Conservation (phyloP, 192 early-diverging fungal genomes). For the Coemansia sp. region DNA sequence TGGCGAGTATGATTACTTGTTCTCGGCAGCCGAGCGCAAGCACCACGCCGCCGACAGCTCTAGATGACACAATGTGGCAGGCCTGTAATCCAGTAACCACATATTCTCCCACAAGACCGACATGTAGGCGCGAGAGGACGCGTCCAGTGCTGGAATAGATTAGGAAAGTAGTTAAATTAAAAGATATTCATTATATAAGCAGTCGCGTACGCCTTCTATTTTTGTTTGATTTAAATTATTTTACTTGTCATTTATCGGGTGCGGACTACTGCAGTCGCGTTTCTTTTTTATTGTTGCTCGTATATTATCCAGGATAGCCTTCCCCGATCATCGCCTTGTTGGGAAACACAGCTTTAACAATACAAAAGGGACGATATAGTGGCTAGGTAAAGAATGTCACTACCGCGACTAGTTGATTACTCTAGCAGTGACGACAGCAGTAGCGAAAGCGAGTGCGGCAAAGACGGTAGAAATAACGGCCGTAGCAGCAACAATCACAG, state of each 20-base stretch:
- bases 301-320: not conserved
- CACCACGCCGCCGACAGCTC: conserved; percentile 21
- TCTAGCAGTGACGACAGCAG: conserved; percentile 43
- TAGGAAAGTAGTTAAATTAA: conserved; percentile 4
- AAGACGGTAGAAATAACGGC: conserved; percentile 8
- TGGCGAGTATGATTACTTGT: conserved; percentile 76
- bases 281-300: not conserved
- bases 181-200: not conserved
- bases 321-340: not conserved
- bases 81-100: not conserved
- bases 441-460: conserved; percentile 13
- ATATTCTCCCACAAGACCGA: conserved; percentile 1
- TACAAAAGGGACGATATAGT: not conserved
- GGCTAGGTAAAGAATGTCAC: conserved; percentile 13
- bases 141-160: not conserved
- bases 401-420: conserved; percentile 41
- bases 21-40: conserved; percentile 64
- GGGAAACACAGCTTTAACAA: not conserved
- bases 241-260: not conserved
- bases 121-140: not conserved
- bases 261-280: conserved; percentile 1
- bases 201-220: not conserved
- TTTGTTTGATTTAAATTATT: conserved; percentile 1
- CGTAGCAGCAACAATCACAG: conserved; percentile 7
- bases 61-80: not conserved